These are phyloP conservation scores for Cadophora sp. DNA, from an alignment of 2,329 filamentous ascomycete genomes.

Conservation along the genomic window DNA sequence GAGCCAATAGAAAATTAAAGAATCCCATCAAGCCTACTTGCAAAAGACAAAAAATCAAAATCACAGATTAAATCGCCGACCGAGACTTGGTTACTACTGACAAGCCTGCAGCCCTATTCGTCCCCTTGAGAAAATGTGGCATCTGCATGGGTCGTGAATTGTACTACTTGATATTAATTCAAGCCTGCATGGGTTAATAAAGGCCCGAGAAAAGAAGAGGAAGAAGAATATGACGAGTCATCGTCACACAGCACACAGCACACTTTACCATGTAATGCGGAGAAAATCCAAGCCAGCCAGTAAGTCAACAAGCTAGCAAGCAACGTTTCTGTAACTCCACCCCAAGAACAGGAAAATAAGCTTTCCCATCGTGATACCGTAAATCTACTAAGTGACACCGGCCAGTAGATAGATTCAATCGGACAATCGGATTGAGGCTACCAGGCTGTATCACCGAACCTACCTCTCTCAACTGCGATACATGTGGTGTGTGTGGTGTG, in stretches of 20 bases:
- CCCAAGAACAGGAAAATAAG: neutral
- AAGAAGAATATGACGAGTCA: neutral
- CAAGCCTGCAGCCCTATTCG: neutral
- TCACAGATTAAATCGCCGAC: slow-evolving; percentile 2
- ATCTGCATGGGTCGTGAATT: neutral
- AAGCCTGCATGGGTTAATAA: no score
- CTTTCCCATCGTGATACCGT: neutral
- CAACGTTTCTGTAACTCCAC: neutral
- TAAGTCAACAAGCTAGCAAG: neutral
- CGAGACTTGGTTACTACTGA: neutral
- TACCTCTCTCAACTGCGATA: no score
- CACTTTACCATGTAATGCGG: neutral
- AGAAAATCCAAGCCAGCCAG: neutral
- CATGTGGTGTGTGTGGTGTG: slow-evolving; percentile 7
- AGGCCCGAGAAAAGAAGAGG: neutral
- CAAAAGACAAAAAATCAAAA: neutral
- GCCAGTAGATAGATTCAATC: no score
- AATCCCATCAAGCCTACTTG: no score
- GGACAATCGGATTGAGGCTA: neutral
- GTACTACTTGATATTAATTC: no score
- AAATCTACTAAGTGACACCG: slow-evolving; percentile 1
- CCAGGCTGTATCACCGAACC: slow-evolving; percentile 9
- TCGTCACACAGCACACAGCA: neutral
- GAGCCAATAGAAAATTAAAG: no score
- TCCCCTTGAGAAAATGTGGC: neutral